Conservation (phyloP, 345 rosid species). For the Corchorus capsularis region DNA sequence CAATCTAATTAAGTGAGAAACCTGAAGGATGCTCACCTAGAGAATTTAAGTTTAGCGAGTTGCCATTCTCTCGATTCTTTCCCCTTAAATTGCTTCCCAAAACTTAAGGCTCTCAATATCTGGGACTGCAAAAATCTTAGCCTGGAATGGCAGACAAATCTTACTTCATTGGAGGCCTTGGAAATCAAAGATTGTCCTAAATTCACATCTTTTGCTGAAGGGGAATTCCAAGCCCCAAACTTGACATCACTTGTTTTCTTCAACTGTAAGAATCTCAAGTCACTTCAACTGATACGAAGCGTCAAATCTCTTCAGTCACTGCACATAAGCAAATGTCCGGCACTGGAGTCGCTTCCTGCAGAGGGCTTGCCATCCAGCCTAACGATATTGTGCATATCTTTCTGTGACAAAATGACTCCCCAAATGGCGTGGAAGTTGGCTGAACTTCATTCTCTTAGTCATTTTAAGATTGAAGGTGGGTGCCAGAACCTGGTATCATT, state of each 20-base stretch:
- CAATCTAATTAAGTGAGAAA: too few relatives aligned
- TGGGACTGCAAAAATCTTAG: too few relatives aligned
- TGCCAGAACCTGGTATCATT: not conserved
- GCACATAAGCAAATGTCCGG: constrained; percentile 2
- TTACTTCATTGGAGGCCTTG: not conserved
- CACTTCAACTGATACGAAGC: not conserved
- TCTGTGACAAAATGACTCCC: constrained; percentile 12
- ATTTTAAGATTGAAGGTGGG: constrained; percentile 6
- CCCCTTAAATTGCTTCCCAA: too few relatives aligned
- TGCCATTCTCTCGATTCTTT: too few relatives aligned
- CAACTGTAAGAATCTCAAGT: not conserved
- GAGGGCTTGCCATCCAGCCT: not conserved
- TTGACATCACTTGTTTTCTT: not conserved
- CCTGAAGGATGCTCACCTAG: too few relatives aligned
- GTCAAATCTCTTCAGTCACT: not conserved
- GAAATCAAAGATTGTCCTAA: constrained; percentile 7
- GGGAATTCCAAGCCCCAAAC: not conserved
- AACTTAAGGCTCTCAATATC: too few relatives aligned
- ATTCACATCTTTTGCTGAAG: not conserved
- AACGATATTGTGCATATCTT: not conserved
- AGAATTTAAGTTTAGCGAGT: too few relatives aligned
- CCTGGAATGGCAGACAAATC: too few relatives aligned
- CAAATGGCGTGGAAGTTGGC: not conserved
- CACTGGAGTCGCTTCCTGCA: not conserved
- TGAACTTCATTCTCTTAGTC: not conserved